Percentiles rank a stretch among this genome's conserved stretches.
Evolutionary conservation across 106 monocot species (phyloP).

Genomic region (Phalaenopsis aphrodite): DNA sequence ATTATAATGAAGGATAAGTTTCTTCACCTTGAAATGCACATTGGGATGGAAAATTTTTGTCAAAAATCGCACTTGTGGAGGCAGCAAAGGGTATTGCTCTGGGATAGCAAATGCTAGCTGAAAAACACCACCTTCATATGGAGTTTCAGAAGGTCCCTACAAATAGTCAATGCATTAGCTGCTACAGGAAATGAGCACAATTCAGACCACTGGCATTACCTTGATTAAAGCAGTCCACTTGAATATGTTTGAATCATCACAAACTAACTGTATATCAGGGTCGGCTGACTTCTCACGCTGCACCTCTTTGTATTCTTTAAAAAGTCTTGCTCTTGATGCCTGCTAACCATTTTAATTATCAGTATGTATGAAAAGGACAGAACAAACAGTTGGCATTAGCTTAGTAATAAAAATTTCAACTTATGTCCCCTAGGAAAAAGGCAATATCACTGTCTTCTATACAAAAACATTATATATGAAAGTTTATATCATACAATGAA

Average conservation of each 20-base stretch:
- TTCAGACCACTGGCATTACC: slow-evolving; percentile 21
- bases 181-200: not conserved
- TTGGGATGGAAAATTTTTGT: slow-evolving; percentile 99
- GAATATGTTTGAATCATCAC: slow-evolving; percentile 98
- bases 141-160: slow-evolving; percentile 97
- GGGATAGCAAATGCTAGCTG: slow-evolving; percentile 95
- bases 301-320: slow-evolving; percentile 97
- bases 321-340: slow-evolving; percentile 96
- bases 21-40: slow-evolving; percentile 93
- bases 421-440: too few relatives aligned
- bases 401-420: not conserved
- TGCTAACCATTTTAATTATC: slow-evolving; percentile 8
- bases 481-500: too few relatives aligned
- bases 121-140: slow-evolving; percentile 90
- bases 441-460: too few relatives aligned
- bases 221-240: slow-evolving; percentile 99
- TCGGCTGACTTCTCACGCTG: slow-evolving; percentile 87
- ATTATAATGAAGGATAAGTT: not conserved
- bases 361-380: not conserved
- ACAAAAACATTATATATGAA: too few relatives aligned
- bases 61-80: slow-evolving; percentile 98
- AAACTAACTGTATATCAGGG: slow-evolving; percentile 90
- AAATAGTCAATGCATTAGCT: not conserved
- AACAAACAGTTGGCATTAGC: not conserved
- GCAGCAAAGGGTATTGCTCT: slow-evolving; percentile 87